phyloP scores from a whole-genome alignment of 257 asterid species.

The Solanum arcanum region DNA sequence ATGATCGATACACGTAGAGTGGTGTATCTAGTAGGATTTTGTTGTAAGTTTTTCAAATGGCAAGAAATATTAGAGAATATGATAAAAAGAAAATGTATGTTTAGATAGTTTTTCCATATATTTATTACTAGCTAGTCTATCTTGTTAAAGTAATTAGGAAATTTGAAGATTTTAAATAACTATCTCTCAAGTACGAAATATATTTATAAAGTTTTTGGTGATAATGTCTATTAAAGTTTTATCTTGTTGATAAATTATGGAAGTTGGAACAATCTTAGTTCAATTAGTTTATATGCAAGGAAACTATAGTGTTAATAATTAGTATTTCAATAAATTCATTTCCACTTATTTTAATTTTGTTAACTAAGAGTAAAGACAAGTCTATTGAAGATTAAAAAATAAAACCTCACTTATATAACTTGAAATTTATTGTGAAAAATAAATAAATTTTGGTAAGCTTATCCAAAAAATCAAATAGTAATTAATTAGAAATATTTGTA shows the following conservation, averaged over 20 bases:
- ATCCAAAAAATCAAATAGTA: too few species aligned
- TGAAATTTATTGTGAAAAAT: background rate
- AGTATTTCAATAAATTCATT: background rate
- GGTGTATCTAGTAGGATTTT: too few species aligned
- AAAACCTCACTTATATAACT: background rate
- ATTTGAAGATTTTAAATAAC: background rate
- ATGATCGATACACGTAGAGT: too few species aligned
- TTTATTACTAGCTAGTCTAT: background rate
- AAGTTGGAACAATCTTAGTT: background rate
- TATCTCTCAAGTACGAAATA: background rate
- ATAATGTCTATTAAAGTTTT: background rate
- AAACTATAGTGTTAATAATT: background rate
- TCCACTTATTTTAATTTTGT: background rate
- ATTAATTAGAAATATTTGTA: too few species aligned
- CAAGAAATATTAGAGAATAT: too few species aligned
- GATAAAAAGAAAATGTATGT: too few species aligned
- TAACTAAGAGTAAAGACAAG: background rate
- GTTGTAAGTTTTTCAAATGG: too few species aligned
- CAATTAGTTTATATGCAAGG: constrained; percentile 23
- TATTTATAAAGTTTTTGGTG: background rate
- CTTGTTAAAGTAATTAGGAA: background rate
- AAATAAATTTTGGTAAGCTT: too few species aligned
- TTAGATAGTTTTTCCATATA: too few species aligned
- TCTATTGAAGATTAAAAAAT: background rate
- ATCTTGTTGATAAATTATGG: background rate